phyloP scores from a whole-genome alignment of 176 grass and related monocot species.

The Phoenix roebelenii region DNA sequence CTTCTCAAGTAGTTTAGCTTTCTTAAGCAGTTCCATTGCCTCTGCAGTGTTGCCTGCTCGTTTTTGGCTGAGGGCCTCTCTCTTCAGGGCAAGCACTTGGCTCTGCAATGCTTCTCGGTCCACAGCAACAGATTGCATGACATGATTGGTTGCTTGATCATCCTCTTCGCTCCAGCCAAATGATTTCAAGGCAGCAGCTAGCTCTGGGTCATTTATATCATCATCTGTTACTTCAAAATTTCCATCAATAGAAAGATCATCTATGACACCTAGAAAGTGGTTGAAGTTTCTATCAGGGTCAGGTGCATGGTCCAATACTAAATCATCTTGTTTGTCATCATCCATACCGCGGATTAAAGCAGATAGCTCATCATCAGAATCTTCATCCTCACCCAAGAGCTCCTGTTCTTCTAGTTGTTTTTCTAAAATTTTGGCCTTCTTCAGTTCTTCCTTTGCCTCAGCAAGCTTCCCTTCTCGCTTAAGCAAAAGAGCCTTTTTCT shows the following conservation, averaged over 20 bases:
- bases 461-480: slow-evolving; percentile 80
- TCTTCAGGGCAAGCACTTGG: slow-evolving; percentile 72
- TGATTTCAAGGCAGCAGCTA: slow-evolving; percentile 68
- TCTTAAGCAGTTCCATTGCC: slow-evolving; percentile 75
- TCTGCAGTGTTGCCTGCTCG: slow-evolving; percentile 59
- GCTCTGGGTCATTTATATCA: slow-evolving; percentile 77
- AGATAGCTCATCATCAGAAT: slow-evolving; percentile 83
- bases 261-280: slow-evolving; percentile 14
- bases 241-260: slow-evolving; percentile 44
- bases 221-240: slow-evolving; percentile 82
- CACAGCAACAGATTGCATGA: slow-evolving; percentile 16
- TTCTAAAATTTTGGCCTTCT: slow-evolving; percentile 94
- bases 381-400: slow-evolving; percentile 75
- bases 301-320: slow-evolving; percentile 36
- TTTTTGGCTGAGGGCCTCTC: slow-evolving; percentile 68
- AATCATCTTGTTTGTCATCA: slow-evolving; percentile 46
- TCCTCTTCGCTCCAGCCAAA: slow-evolving; percentile 82
- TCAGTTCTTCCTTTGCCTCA: slow-evolving; percentile 96
- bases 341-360: slow-evolving; percentile 66
- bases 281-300: slow-evolving; percentile 35
- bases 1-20: slow-evolving; percentile 82
- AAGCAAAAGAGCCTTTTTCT: slow-evolving; percentile 70
- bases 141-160: slow-evolving; percentile 23
- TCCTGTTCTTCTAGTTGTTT: slow-evolving; percentile 83
- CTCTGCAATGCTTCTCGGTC: slow-evolving; percentile 37